Evolutionary conservation across 164 flowering plant genomes (phyloP).

Genomic region (Euptelea pleiosperma): DNA sequence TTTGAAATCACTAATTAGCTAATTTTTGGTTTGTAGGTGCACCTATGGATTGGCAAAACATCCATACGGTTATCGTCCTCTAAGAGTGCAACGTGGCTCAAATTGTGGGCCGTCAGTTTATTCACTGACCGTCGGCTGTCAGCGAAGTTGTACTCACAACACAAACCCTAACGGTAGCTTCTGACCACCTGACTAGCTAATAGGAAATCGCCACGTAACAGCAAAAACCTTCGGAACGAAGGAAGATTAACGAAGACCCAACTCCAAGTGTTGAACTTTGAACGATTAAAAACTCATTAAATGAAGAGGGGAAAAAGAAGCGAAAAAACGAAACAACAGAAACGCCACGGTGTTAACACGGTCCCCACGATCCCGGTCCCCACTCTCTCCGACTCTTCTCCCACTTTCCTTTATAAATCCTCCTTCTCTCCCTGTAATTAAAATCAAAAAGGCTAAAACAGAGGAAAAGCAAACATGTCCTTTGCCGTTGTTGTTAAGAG

Average conservation of each 20-base stretch:
- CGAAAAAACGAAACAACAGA: too few species aligned
- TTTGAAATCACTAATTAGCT: too few species aligned
- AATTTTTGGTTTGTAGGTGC: too few species aligned
- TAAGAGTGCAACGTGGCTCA: too few species aligned
- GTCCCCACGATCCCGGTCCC: too few species aligned
- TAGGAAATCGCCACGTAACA: background rate
- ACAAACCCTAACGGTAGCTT: constrained; percentile 11
- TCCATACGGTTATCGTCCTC: too few species aligned
- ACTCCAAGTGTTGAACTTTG: constrained; percentile 10
- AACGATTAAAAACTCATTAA: background rate
- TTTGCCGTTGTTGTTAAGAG: constrained; percentile 35
- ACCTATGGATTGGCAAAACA: too few species aligned
- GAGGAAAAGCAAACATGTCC: constrained; percentile 40
- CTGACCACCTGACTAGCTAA: background rate
- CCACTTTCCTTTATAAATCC: background rate
- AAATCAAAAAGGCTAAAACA: too few species aligned
- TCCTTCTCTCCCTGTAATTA: background rate
- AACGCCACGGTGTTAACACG: background rate
- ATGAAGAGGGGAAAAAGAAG: background rate
- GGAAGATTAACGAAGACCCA: too few species aligned
- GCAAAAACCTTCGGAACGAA: background rate
- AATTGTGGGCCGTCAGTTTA: too few species aligned
- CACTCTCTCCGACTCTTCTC: background rate
- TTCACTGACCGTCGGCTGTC: too few species aligned
- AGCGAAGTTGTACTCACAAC: too few species aligned